Evolutionary conservation across 768 basidiomycete genomes (phyloP).

Genomic region (Asterophora lycoperdoides): DNA sequence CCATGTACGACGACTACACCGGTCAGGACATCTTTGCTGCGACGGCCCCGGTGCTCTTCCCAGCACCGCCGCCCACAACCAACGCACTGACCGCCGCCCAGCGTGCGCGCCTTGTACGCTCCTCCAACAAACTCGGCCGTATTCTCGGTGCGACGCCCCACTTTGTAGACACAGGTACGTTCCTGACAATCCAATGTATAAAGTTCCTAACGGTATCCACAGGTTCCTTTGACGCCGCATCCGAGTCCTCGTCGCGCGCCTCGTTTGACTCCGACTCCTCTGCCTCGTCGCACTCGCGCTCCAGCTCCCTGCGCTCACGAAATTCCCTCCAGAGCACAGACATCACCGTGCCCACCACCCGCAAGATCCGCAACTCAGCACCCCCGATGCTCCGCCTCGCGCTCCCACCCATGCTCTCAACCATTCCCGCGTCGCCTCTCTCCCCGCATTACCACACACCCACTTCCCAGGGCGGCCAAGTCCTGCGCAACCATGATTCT

Average conservation of each 20-base stretch:
- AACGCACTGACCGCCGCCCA: conserved; percentile 49
- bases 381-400: conserved; percentile 13
- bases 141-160: conserved; percentile 59
- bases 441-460: neutral
- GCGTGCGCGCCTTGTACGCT: conserved; percentile 52
- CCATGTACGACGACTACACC: no score
- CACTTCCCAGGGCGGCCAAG: no score
- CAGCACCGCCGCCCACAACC: conserved; percentile 53
- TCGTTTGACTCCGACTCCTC: conserved; percentile 18
- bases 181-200: no score
- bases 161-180: conserved; percentile 34
- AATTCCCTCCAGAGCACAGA: conserved; percentile 21
- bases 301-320: neutral
- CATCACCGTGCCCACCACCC: conserved; percentile 27
- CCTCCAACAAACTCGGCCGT: conserved; percentile 55
- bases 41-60: conserved; percentile 29
- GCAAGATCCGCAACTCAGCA: conserved; percentile 12
- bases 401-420: conserved; percentile 5
- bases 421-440: neutral
- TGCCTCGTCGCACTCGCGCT: conserved; percentile 21
- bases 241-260: conserved; percentile 7
- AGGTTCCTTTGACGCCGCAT: no score
- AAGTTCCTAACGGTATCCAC: no score
- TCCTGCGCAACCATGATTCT: no score
- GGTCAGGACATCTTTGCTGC: no score